These are phyloP conservation scores for Thelonectria olida DNA, from an alignment of 2,329 filamentous ascomycete genomes.

Conservation along the genomic window DNA sequence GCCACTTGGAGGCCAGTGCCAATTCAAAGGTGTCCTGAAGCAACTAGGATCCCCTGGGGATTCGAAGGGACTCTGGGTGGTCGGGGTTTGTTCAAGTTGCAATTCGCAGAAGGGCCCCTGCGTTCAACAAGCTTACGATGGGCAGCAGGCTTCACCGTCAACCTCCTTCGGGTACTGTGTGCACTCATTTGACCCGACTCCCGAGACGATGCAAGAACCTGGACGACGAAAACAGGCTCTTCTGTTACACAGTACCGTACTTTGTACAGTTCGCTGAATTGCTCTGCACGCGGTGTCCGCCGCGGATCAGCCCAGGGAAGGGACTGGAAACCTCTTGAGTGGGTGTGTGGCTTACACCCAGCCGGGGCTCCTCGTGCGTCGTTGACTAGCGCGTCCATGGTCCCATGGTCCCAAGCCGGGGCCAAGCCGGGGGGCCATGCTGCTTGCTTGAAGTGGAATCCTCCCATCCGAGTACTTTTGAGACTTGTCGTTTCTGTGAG, in stretches of 20 bases:
- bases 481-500: conserved; percentile 20
- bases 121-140: not conserved
- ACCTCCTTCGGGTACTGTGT: not conserved
- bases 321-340: conserved; percentile 28
- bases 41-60: conserved; percentile 18
- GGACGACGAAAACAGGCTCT: no score
- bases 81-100: not conserved
- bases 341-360: conserved; percentile 36
- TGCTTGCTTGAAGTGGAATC: conserved; percentile 11
- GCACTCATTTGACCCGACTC: not conserved
- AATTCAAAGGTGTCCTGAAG: conserved; percentile 20
- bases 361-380: conserved; percentile 45
- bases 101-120: not conserved
- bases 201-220: no score
- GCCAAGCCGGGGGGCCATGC: conserved; percentile 25
- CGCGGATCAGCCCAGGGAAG: conserved; percentile 30
- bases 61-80: conserved; percentile 14
- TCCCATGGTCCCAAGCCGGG: conserved; percentile 34
- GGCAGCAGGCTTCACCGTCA: not conserved
- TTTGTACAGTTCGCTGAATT: not conserved
- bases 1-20: conserved; percentile 27
- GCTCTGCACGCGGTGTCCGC: not conserved
- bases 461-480: conserved; percentile 15
- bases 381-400: conserved; percentile 35
- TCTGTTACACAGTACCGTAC: not conserved